Evolutionary conservation across 2,329 filamentous ascomycete species (phyloP), one percentile per base, ranked within the genome.

Genomic region (Erysiphe pulchra): DNA sequence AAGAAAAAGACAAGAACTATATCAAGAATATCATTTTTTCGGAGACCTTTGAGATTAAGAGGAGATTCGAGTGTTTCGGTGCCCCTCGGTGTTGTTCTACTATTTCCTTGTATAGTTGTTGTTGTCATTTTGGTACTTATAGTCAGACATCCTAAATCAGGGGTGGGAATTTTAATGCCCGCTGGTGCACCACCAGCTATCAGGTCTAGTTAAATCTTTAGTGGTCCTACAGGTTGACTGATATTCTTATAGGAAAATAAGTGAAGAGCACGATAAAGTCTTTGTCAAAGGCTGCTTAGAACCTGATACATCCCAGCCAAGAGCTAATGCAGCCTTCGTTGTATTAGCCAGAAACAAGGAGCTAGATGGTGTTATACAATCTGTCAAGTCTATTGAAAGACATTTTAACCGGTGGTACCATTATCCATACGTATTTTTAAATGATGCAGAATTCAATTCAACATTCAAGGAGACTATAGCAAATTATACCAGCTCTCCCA

Each of bases 341-440:
- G 85, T 98, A 36, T 71, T 98, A 48, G 90, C 90, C 46, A 71
- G 90, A 55, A 95, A 98, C 60, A 92, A 93, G 68, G 90, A 98
- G 64, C 62, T 98, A 51, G 86, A 93, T 0, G 90, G 90, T 49
- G 90, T 98, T 36, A 75, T 98, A 52, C 84, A 95, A 62, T 95
- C 90, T 10, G 73, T 98, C 61, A 94, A 94, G 66, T 95, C 87
- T 39, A 86, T 98, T 53, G 90, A 98, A 66, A 75, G 90, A 55
- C 90, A 98, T 63, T 98, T 98, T 73, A 98, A 98, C 64, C 75
- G 86, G 53, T 98, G 87, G 86, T 98, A 85, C 61, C 76, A 95
- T 62, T 98, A 98, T 61, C 90, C 90, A 24, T 98, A 95, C 59
- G 87, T 95, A 54, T 95, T 98, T 62, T 68, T 98, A 54, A 98